A percentile compares a stretch with the other conserved stretches of the same genome.
Conservation (phyloP, 306 rosid species). For the Cucumis melo region DNA sequence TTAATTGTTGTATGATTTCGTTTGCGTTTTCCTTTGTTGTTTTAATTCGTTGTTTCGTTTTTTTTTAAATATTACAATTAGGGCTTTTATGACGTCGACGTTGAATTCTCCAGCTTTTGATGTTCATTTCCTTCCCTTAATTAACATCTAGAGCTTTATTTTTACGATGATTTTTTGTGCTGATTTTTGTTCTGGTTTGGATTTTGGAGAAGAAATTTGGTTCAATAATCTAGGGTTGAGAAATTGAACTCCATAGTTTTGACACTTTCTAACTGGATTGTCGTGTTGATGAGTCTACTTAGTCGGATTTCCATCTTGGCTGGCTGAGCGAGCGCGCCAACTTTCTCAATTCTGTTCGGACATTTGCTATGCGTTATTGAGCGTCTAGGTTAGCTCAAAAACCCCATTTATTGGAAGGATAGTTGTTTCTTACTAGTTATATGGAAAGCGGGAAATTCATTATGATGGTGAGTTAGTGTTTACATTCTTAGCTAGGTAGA, state of each 20-base stretch:
- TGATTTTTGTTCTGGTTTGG: background rate
- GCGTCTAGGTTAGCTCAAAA: background rate
- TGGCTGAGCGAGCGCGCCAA: background rate
- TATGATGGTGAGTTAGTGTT: too few species aligned
- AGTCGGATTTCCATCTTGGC: background rate
- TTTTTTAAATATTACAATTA: background rate
- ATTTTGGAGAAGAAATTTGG: background rate
- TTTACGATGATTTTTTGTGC: background rate
- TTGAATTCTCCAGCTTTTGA: background rate
- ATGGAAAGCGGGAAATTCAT: background rate
- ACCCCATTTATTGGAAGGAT: background rate
- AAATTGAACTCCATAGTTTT: background rate
- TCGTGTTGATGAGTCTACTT: background rate
- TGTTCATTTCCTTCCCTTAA: background rate
- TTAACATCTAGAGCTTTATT: background rate
- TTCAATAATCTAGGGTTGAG: background rate
- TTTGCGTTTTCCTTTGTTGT: background rate
- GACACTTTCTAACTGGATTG: background rate
- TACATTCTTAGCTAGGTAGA: too few species aligned
- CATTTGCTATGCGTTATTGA: background rate
- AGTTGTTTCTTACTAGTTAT: background rate
- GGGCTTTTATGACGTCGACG: conserved; percentile 3
- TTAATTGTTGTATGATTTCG: background rate
- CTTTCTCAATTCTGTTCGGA: background rate
- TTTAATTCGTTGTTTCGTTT: background rate